Evolutionary conservation across 345 rosid genomes (phyloP).

Genomic region (Eucalyptus lansdowneana): DNA sequence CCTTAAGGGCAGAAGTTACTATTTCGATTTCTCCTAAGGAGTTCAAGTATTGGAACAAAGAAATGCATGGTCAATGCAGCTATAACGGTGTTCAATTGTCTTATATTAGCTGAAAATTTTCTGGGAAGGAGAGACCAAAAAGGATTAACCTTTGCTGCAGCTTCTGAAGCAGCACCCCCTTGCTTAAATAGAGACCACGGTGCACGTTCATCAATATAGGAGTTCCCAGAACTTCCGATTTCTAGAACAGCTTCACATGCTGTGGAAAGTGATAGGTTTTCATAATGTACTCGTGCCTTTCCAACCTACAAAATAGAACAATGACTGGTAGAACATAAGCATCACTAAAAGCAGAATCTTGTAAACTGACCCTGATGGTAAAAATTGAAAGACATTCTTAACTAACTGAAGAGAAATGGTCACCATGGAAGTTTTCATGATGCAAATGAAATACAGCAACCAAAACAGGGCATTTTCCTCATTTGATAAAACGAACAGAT

Average conservation of each 20-base stretch:
- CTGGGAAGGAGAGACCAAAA: neutral
- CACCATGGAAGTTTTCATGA: neutral
- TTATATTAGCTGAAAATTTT: neutral
- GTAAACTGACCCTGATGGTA: neutral
- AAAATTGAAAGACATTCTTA: neutral
- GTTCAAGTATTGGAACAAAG: neutral
- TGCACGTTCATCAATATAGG: conserved; percentile 66
- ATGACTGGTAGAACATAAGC: neutral
- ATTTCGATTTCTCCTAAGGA: neutral
- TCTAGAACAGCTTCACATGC: conserved; percentile 86
- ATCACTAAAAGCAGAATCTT: neutral
- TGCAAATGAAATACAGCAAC: neutral
- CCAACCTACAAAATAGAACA: conserved; percentile 31
- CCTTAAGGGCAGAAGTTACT: neutral
- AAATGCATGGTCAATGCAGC: neutral
- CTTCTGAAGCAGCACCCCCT: conserved; percentile 71
- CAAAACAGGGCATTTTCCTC: neutral
- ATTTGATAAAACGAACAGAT: neutral
- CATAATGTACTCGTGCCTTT: conserved; percentile 53
- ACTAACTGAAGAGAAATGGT: neutral
- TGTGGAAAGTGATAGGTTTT: conserved; percentile 50
- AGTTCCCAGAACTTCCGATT: conserved; percentile 84
- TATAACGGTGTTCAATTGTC: neutral
- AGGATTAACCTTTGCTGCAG: conserved; percentile 71
- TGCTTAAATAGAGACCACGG: conserved; percentile 91